Conservation (phyloP, 495 filamentous ascomycete genomes). For the Xylaria intraflava region DNA sequence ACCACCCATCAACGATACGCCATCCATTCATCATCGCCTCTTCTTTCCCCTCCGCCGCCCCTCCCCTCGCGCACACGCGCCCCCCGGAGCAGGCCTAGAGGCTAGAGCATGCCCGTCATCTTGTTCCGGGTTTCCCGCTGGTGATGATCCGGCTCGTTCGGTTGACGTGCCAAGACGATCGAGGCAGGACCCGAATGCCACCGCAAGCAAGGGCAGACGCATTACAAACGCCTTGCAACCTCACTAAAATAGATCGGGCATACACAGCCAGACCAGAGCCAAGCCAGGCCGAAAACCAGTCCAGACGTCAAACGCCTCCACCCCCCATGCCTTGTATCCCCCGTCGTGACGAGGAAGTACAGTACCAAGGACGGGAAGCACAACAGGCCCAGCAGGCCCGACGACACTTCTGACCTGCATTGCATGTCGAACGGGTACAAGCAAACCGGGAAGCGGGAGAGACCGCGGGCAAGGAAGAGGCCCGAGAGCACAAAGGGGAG, state of each 20-base stretch:
- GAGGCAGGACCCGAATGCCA: not conserved
- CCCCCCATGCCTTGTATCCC: constrained; percentile 9
- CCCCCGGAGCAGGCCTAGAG: not conserved
- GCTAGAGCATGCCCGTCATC: not conserved
- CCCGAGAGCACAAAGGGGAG: not conserved
- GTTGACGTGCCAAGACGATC: not conserved
- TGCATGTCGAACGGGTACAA: not conserved
- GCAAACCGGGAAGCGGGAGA: not conserved
- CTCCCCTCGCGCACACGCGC: not conserved
- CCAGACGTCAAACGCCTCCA: not conserved
- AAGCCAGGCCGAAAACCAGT: not conserved
- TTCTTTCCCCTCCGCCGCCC: not conserved
- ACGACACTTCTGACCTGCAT: not conserved
- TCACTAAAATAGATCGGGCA: constrained; percentile 14
- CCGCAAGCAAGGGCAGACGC: constrained; percentile 9
- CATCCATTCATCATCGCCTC: constrained; percentile 2
- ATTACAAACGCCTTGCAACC: constrained; percentile 12
- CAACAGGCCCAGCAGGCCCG: constrained; percentile 1
- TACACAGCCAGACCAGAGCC: not conserved
- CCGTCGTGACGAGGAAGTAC: constrained; percentile 2
- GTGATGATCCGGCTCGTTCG: constrained; percentile 4
- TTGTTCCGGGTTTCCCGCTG: constrained; percentile 6
- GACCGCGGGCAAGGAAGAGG: not conserved
- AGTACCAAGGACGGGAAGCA: not conserved
- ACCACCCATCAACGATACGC: constrained; percentile 16